These are phyloP conservation scores for Colletotrichum chrysophilum DNA, from an alignment of 2,329 filamentous ascomycete species.

Conservation along the genomic window DNA sequence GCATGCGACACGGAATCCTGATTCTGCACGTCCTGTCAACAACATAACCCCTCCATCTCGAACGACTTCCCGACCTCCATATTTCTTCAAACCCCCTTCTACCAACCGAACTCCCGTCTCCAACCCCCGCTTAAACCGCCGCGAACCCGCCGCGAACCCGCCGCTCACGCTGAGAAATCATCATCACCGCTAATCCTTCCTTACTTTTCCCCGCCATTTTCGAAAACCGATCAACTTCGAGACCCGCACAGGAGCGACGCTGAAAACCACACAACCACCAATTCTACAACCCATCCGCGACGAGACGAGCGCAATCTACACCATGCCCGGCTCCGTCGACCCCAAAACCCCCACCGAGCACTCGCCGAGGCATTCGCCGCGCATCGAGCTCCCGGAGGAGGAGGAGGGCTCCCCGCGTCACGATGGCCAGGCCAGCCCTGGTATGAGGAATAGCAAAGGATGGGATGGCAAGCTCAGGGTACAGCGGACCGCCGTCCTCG, in stretches of 20 bases:
- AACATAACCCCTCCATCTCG: background rate
- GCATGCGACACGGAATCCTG: conserved; percentile 4
- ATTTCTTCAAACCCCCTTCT: background rate
- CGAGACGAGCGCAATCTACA: conserved; percentile 13
- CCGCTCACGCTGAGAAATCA: background rate
- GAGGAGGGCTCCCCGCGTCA: conserved; percentile 41
- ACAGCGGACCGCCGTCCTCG: conserved; percentile 70
- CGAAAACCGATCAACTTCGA: background rate
- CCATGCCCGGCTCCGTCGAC: conserved; percentile 46
- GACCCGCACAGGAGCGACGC: background rate
- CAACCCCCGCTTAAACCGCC: background rate
- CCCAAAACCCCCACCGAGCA: conserved; percentile 39
- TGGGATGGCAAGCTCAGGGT: conserved; percentile 87
- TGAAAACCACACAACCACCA: background rate
- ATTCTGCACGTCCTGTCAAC: background rate
- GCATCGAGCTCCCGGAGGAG: conserved; percentile 53
- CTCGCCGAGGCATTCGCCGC: conserved; percentile 31
- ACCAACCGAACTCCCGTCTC: background rate
- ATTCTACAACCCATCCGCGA: background rate
- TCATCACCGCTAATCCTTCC: background rate
- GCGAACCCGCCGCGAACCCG: background rate
- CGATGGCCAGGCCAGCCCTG: conserved; percentile 50
- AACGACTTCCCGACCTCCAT: background rate
- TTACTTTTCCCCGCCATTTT: background rate
- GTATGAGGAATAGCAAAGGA: conserved; percentile 66